Base-by-base conservation (phyloP, 2,329 filamentous ascomycete species). In the Neonectria faginata region DNA sequence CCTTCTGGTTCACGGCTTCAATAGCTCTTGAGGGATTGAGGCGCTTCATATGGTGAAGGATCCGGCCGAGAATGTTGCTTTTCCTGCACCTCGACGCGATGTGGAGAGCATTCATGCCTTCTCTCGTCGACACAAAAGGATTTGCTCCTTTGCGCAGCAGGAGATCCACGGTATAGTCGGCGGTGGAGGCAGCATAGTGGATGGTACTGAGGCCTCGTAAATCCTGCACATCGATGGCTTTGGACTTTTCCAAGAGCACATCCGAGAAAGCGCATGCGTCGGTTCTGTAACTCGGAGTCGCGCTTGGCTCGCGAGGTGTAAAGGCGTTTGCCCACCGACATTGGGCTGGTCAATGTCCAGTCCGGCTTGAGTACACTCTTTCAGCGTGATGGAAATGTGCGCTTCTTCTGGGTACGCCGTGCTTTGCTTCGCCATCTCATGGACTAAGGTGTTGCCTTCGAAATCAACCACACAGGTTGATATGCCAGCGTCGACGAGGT, bases 101-200 rank as follows among this genome's bases (percentile, higher is more conserved):
- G n/a, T 71, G 67, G 1, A 71, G 39, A 12, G 18, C 36, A 44
- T 71, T 71, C 51, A 60, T 63, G 7, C 55, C 62, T 29, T 71
- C 58, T 4, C 45, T 31, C 5, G 67, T 70, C 1, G 41, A 31
- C 10, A 27, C 57, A 36, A 71, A 71, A 1, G 67, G 65, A 41
- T 71, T 63, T 20, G 65, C 69, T 0, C 67, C 65, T 5, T 42
- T 67, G 7, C 29, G 41, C 4, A 68, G 39, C 54, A 71, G 51
- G 11, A 54, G 33, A 20, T 57, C 44, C 10, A 70, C 60, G 3
- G 41, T 33, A 44, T 53, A 58, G 14, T 62, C 48, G 14, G 48
- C 20, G 1, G 52, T 36, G 2, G 69, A 71, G 20, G 69, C 67
- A 10, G 69, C 69, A 14, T 68, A 65, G 36, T 71, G 69, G 18